phyloP scores from a whole-genome alignment of 805 yeast species.

The Geotrichum ghanense region DNA sequence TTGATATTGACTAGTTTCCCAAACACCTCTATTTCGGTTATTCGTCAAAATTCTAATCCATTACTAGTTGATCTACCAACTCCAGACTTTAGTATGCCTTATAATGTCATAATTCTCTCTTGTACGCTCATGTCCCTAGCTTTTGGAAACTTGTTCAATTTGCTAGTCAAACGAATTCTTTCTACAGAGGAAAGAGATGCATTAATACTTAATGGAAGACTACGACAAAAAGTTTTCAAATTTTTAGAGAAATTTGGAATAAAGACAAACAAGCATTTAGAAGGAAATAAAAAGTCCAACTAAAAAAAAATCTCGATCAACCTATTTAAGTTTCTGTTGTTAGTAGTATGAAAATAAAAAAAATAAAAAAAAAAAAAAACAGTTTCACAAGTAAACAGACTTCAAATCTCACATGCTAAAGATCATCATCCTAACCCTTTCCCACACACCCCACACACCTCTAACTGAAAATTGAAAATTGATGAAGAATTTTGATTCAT shows the following conservation, averaged over 20 bases:
- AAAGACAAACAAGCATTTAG: too few relatives aligned
- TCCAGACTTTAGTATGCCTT: conserved; percentile 98
- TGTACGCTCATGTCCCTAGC: conserved; percentile 88
- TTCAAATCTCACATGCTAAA: too few relatives aligned
- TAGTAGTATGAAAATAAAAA: too few relatives aligned
- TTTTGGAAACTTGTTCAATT: conserved; percentile 77
- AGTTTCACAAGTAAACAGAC: too few relatives aligned
- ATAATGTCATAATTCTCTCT: conserved; percentile 87
- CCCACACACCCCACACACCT: too few relatives aligned
- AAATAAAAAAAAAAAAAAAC: too few relatives aligned
- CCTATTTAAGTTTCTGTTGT: too few relatives aligned
- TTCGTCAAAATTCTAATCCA: conserved; percentile 62
- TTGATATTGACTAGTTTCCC: conserved; percentile 44
- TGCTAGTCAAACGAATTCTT: conserved; percentile 61
- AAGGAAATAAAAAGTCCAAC: too few relatives aligned
- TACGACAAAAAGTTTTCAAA: not conserved
- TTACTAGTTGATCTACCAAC: conserved; percentile 80
- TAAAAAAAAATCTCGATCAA: too few relatives aligned
- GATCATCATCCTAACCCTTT: too few relatives aligned
- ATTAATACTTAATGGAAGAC: conserved; percentile 1
- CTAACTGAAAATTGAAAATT: too few relatives aligned
- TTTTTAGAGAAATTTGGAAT: not conserved
- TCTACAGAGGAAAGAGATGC: conserved; percentile 49
- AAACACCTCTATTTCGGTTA: conserved; percentile 20
- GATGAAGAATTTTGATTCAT: too few relatives aligned